Percentiles rank a stretch among this genome's conserved stretches.
phyloP scores from a whole-genome alignment of 495 filamentous ascomycete genomes.

The Trichoderma reesei region DNA sequence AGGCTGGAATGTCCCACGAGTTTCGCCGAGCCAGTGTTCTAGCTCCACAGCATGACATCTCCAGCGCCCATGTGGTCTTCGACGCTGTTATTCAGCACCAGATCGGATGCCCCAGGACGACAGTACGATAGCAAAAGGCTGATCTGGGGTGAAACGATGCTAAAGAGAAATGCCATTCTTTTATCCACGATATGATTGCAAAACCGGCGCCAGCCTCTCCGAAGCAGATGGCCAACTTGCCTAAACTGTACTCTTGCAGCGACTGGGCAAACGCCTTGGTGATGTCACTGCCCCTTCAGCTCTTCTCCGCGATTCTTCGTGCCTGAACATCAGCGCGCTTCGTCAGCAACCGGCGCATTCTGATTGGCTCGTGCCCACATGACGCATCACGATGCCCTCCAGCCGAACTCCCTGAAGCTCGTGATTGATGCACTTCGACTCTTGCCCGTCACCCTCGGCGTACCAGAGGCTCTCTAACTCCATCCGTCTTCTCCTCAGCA shows the following conservation, averaged over 20 bases:
- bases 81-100: too few species aligned
- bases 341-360: not conserved
- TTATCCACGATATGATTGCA: too few species aligned
- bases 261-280: not conserved
- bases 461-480: not conserved
- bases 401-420: not conserved
- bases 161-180: not conserved
- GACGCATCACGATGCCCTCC: constrained; percentile 5
- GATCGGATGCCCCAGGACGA: too few species aligned
- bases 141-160: not conserved
- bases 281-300: not conserved
- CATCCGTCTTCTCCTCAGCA: not conserved
- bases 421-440: not conserved
- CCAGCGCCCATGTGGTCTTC: too few species aligned
- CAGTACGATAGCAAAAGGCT: too few species aligned
- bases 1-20: too few species aligned
- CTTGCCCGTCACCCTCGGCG: not conserved
- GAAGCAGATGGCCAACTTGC: too few species aligned
- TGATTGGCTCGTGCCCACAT: not conserved
- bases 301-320: not conserved
- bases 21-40: too few species aligned
- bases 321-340: not conserved
- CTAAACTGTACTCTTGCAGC: too few species aligned
- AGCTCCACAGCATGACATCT: too few species aligned
- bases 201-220: too few species aligned